Evolutionary conservation across 306 rosid genomes (phyloP).

Genomic region (Lithocarpus polystachyus): DNA sequence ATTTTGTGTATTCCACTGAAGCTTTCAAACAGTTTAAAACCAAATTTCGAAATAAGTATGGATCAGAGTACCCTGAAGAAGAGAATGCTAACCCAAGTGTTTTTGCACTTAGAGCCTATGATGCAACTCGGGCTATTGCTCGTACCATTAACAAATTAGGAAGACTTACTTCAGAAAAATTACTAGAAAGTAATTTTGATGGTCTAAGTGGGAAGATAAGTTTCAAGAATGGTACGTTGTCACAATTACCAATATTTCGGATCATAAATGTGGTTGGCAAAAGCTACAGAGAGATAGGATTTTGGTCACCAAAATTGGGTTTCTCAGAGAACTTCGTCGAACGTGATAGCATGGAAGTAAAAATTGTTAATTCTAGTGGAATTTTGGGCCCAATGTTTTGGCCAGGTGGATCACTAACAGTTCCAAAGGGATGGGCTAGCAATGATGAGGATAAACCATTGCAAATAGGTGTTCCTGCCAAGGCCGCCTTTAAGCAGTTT

Average conservation of each 20-base stretch:
- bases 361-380: not conserved
- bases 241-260: slow-evolving; percentile 21
- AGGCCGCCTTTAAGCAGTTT: slow-evolving; percentile 41
- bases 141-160: slow-evolving; percentile 27
- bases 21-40: slow-evolving; percentile 32
- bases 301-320: slow-evolving; percentile 52
- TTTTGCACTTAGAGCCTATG: slow-evolving; percentile 50
- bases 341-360: not conserved
- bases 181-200: slow-evolving; percentile 22
- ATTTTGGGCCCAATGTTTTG: slow-evolving; percentile 27
- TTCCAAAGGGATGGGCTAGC: slow-evolving; percentile 33
- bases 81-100: slow-evolving; percentile 47
- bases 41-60: slow-evolving; percentile 37
- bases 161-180: slow-evolving; percentile 6
- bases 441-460: slow-evolving; percentile 8
- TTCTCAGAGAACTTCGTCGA: slow-evolving; percentile 23
- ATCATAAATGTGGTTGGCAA: slow-evolving; percentile 55
- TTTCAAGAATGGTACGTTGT: slow-evolving; percentile 24
- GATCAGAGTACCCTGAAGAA: slow-evolving; percentile 47
- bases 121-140: slow-evolving; percentile 32
- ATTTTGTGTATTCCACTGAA: slow-evolving; percentile 23
- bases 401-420: slow-evolving; percentile 36
- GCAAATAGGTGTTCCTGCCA: slow-evolving; percentile 48
- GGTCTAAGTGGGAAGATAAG: slow-evolving; percentile 50
- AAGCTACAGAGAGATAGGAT: slow-evolving; percentile 44